Conservation (phyloP, 257 asterid genomes). For the Thymus mandschuricus region DNA sequence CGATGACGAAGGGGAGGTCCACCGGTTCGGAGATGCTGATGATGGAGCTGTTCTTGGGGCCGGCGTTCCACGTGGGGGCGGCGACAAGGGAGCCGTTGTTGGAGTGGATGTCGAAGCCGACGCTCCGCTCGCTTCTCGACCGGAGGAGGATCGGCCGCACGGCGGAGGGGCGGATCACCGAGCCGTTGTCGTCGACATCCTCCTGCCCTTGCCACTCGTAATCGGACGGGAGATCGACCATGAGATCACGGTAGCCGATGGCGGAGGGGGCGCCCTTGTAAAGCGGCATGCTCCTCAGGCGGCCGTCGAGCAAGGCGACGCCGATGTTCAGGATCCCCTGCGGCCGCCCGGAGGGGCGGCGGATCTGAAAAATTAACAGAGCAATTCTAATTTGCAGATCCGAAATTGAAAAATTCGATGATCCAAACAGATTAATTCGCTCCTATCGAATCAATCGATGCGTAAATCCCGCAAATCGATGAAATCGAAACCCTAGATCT, state of each 20-base stretch:
- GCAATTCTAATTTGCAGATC: not conserved
- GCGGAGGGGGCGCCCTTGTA: constrained; percentile 51
- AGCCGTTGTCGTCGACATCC: not conserved
- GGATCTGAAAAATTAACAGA: constrained; percentile 46
- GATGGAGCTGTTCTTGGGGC: constrained; percentile 48
- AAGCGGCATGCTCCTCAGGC: constrained; percentile 83
- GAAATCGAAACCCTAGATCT: not conserved
- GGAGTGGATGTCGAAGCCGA: constrained; percentile 45
- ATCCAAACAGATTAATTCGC: not conserved
- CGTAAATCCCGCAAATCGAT: not conserved
- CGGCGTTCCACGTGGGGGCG: constrained; percentile 30
- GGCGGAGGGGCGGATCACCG: not conserved
- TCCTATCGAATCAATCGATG: no score
- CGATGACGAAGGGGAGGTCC: constrained; percentile 28
- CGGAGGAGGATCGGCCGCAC: constrained; percentile 60
- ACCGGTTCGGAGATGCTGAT: constrained; percentile 50
- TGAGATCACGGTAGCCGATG: constrained; percentile 54
- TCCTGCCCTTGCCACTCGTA: constrained; percentile 15
- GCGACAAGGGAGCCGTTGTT: constrained; percentile 43
- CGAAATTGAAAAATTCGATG: not conserved
- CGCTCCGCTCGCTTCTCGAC: constrained; percentile 67
- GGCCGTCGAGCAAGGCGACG: constrained; percentile 71
- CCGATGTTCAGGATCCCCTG: constrained; percentile 90
- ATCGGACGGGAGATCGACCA: constrained; percentile 43
- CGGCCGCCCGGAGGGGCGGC: constrained; percentile 91